These are phyloP conservation scores for Debaryomyces tyrocola DNA, from an alignment of 805 yeast genomes.

Conservation along the genomic window DNA sequence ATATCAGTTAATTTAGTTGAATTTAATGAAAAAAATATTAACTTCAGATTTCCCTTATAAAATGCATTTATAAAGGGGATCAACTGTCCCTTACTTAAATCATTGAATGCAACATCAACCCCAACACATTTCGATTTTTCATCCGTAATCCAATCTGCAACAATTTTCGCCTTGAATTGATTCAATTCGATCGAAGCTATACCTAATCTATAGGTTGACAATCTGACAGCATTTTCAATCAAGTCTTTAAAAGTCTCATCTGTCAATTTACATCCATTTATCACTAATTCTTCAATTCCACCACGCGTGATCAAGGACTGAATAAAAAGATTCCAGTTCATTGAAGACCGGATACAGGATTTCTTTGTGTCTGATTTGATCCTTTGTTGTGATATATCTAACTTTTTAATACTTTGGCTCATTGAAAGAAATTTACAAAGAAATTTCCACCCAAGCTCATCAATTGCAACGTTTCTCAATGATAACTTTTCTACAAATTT, in stretches of 20 bases:
- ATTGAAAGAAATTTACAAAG: constrained; percentile 48
- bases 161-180: constrained; percentile 35
- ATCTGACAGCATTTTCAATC: constrained; percentile 39
- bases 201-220: constrained; percentile 51
- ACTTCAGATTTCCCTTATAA: constrained; percentile 29
- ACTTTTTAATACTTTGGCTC: constrained; percentile 45
- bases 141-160: constrained; percentile 49
- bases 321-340: constrained; percentile 56
- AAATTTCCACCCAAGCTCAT: constrained; percentile 49
- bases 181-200: constrained; percentile 54
- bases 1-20: constrained; percentile 48
- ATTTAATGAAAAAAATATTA: constrained; percentile 53
- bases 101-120: constrained; percentile 56
- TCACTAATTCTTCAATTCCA: constrained; percentile 58
- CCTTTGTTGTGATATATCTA: constrained; percentile 59
- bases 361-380: constrained; percentile 46
- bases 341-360: constrained; percentile 38
- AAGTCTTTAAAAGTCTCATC: constrained; percentile 42
- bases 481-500: constrained; percentile 50
- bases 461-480: constrained; percentile 55
- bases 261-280: constrained; percentile 54
- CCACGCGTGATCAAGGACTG: constrained; percentile 43
- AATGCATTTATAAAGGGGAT: constrained; percentile 47
- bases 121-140: constrained; percentile 50
- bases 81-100: constrained; percentile 47